A percentile compares a stretch with the other conserved stretches of the same genome.
These are phyloP conservation scores for Byssothecium circinans DNA, from an alignment of 2,329 filamentous ascomycete genomes.

Conservation along the genomic window DNA sequence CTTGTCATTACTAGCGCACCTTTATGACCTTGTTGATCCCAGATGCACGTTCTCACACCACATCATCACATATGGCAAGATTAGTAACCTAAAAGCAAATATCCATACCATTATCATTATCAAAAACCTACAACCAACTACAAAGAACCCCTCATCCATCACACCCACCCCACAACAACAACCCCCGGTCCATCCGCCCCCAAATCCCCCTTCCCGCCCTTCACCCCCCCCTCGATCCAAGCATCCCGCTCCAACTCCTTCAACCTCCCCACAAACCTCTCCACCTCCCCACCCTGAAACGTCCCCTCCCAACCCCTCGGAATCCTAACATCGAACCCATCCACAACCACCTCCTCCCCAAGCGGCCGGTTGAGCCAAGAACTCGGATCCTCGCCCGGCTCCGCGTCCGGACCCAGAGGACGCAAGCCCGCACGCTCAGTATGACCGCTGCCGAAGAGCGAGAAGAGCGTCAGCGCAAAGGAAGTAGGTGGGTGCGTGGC, in stretches of 20 bases:
- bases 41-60: no score
- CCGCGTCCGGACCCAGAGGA: slow-evolving; percentile 32
- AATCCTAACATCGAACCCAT: slow-evolving; percentile 33
- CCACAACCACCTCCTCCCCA: slow-evolving; percentile 30
- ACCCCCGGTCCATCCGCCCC: slow-evolving; percentile 24
- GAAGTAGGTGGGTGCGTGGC: slow-evolving; percentile 15
- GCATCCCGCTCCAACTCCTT: slow-evolving; percentile 19
- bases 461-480: slow-evolving; percentile 28
- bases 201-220: slow-evolving; percentile 18
- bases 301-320: slow-evolving; percentile 28
- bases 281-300: slow-evolving; percentile 23
- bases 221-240: slow-evolving; percentile 19
- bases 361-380: no score
- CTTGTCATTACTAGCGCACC: no score
- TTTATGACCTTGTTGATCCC: no score
- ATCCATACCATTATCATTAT: not conserved
- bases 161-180: slow-evolving; percentile 22
- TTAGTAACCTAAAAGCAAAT: not conserved
- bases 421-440: slow-evolving; percentile 30
- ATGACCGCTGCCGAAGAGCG: slow-evolving; percentile 27
- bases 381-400: no score
- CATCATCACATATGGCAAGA: not conserved
- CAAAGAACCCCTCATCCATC: slow-evolving; percentile 4
- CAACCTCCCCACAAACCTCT: slow-evolving; percentile 18
- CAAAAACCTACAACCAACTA: not conserved